phyloP scores from a whole-genome alignment of 805 yeast species.

The Candida cerambycidarum region DNA sequence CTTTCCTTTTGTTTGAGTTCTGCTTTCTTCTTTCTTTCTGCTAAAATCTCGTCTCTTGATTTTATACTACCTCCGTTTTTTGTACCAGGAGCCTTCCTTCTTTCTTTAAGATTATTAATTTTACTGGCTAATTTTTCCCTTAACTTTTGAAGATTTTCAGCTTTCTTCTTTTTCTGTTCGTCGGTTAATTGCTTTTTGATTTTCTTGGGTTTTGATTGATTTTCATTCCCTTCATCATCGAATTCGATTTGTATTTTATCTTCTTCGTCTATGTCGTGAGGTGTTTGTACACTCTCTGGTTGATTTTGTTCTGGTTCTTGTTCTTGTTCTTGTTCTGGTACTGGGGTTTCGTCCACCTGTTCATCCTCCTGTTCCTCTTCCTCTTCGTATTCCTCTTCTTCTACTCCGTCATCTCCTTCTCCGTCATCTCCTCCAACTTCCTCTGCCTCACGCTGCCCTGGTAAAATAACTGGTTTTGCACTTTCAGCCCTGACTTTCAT shows the following conservation, averaged over 20 bases:
- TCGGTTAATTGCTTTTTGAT: constrained; percentile 32
- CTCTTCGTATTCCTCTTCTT: constrained; percentile 17
- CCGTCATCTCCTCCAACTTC: constrained; percentile 13
- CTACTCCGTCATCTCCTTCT: constrained; percentile 14
- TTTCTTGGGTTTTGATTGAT: constrained; percentile 14
- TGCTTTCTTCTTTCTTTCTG: constrained; percentile 54
- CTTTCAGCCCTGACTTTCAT: constrained; percentile 51
- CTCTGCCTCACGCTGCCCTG: no score
- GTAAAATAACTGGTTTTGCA: constrained; percentile 52
- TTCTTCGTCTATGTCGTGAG: constrained; percentile 10
- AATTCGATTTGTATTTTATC: constrained; percentile 44
- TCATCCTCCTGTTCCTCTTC: constrained; percentile 6
- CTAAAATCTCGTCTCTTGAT: constrained; percentile 77
- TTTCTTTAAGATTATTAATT: constrained; percentile 67
- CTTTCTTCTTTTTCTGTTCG: constrained; percentile 50
- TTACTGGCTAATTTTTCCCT: constrained; percentile 77
- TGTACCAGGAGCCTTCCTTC: constrained; percentile 90
- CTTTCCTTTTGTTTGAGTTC: constrained; percentile 47
- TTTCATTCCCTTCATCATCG: constrained; percentile 58
- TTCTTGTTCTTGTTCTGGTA: constrained; percentile 13
- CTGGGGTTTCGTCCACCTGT: no score
- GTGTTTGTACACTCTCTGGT: constrained; percentile 15
- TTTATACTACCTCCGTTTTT: constrained; percentile 77
- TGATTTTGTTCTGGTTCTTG: constrained; percentile 13
- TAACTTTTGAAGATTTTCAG: constrained; percentile 61